These are phyloP conservation scores for Hansenula sp. DNA, from an alignment of 1,139 yeast genomes.

Conservation along the genomic window DNA sequence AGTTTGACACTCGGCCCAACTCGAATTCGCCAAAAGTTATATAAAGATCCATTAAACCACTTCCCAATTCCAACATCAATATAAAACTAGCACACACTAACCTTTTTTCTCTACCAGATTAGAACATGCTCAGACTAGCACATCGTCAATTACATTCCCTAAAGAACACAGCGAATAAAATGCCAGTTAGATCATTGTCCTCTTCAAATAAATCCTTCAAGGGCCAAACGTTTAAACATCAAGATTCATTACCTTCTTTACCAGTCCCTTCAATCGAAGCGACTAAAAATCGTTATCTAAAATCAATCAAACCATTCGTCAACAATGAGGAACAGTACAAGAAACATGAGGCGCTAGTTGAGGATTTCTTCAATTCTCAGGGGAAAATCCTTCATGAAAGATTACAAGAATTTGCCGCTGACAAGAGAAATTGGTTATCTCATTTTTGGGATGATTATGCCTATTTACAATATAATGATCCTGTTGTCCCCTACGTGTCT, in stretches of 20 bases:
- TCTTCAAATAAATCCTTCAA: slow-evolving; percentile 29
- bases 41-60: not conserved
- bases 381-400: slow-evolving; percentile 71
- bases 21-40: no score
- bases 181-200: slow-evolving; percentile 20
- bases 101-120: not conserved
- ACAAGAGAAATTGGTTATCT: slow-evolving; percentile 80
- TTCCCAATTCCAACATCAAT: not conserved
- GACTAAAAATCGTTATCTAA: slow-evolving; percentile 67
- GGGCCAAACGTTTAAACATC: slow-evolving; percentile 73
- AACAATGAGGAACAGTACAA: slow-evolving; percentile 49
- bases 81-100: no score
- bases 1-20: no score
- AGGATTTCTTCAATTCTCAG: slow-evolving; percentile 60
- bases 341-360: slow-evolving; percentile 55
- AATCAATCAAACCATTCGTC: slow-evolving; percentile 68
- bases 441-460: slow-evolving; percentile 96
- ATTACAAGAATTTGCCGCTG: slow-evolving; percentile 56
- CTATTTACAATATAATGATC: slow-evolving; percentile 86
- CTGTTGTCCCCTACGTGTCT: slow-evolving; percentile 90
- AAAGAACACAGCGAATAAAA: slow-evolving; percentile 14
- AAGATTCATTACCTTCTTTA: slow-evolving; percentile 70
- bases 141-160: not conserved
- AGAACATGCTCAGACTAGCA: not conserved
- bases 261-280: slow-evolving; percentile 84